Evolutionary conservation across 2,329 filamentous ascomycete genomes (phyloP).

Genomic region (Colletotrichum sp.): DNA sequence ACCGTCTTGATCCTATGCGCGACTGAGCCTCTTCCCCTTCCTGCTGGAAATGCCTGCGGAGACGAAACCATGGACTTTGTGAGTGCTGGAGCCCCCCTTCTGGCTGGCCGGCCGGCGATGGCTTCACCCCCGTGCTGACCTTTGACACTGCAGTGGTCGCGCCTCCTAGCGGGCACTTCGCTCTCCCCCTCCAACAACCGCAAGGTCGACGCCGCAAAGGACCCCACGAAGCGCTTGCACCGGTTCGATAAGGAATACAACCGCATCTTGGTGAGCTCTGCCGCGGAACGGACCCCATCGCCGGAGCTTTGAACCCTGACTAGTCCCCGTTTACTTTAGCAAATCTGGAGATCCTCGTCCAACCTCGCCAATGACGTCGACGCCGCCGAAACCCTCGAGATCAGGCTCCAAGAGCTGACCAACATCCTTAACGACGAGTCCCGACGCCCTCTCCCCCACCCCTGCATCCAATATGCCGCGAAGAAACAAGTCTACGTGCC

Average conservation of each 20-base stretch:
- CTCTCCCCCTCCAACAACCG: conserved; percentile 60
- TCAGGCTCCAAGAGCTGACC: conserved; percentile 67
- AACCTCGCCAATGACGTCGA: conserved; percentile 66
- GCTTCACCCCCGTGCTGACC: not conserved
- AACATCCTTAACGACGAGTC: conserved; percentile 87
- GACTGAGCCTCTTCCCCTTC: not conserved
- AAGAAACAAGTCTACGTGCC: conserved; percentile 88
- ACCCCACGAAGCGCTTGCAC: conserved; percentile 67
- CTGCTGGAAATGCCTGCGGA: conserved; percentile 48
- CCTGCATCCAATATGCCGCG: conserved; percentile 87
- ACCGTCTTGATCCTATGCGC: not conserved
- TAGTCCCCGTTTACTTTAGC: not conserved
- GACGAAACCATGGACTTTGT: conserved; percentile 62
- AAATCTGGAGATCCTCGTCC: conserved; percentile 64
- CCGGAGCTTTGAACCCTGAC: not conserved
- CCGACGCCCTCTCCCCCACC: conserved; percentile 85
- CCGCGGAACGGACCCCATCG: not conserved
- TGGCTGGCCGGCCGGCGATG: not conserved
- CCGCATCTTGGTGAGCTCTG: conserved; percentile 58
- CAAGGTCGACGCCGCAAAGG: conserved; percentile 62
- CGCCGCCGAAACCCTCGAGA: conserved; percentile 66
- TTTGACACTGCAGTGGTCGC: conserved; percentile 60
- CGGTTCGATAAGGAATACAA: conserved; percentile 72
- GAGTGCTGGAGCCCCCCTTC: conserved; percentile 29
- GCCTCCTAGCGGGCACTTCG: conserved; percentile 67